phyloP scores from a whole-genome alignment of 2,329 filamentous ascomycete species.

The Aspergillus sp. region DNA sequence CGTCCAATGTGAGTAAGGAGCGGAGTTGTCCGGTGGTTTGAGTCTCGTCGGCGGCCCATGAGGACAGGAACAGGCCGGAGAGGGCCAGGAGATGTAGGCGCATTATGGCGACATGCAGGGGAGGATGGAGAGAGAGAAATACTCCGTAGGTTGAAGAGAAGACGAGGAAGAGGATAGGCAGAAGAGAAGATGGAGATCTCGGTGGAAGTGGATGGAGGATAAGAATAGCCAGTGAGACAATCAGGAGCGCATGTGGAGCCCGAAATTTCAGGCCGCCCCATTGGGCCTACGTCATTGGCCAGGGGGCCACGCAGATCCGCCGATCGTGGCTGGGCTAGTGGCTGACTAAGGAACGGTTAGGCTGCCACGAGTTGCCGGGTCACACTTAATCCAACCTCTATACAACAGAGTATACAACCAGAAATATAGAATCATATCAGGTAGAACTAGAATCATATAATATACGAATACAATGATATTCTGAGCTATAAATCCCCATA shows the following conservation, averaged over 20 bases:
- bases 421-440: no score
- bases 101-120: slow-evolving; percentile 3
- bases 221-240: no score
- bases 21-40: slow-evolving; percentile 3
- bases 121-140: background rate
- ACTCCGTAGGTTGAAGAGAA: background rate
- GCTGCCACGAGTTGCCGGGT: no score
- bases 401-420: no score
- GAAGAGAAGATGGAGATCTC: background rate
- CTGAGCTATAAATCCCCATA: no score
- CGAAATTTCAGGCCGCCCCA: background rate
- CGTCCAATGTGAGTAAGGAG: slow-evolving; percentile 22
- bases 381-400: no score
- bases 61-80: slow-evolving; percentile 8
- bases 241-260: background rate
- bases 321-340: no score
- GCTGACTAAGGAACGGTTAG: no score
- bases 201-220: background rate
- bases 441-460: no score
- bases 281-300: no score
- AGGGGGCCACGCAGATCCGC: no score
- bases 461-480: no score
- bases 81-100: slow-evolving; percentile 14
- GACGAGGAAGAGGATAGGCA: background rate
- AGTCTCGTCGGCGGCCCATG: slow-evolving; percentile 9